These are phyloP conservation scores for Cladosporium velox DNA, from an alignment of 2,329 filamentous ascomycete species.

Conservation along the genomic window DNA sequence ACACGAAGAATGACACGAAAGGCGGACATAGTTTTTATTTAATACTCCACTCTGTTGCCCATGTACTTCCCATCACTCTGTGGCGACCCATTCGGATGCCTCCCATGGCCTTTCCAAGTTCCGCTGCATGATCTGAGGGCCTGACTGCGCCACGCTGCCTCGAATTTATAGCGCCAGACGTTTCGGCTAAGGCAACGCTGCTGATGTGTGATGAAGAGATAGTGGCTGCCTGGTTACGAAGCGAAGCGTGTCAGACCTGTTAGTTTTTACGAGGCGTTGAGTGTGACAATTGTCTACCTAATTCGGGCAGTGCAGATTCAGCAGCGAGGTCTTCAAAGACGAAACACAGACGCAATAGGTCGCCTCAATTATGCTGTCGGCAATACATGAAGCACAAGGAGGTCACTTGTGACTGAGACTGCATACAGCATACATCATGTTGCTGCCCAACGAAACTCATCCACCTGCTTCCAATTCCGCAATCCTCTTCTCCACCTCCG, in stretches of 20 bases:
- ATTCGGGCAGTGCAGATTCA: neutral
- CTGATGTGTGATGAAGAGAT: conserved; percentile 5
- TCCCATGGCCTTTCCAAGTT: neutral
- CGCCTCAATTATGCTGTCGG: neutral
- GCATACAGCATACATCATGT: neutral
- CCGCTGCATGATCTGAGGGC: neutral
- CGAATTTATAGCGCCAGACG: conserved; percentile 3
- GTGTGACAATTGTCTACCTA: neutral
- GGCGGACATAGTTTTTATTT: neutral
- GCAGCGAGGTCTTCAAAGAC: neutral
- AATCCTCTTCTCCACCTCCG: conserved; percentile 83
- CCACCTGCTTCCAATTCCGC: conserved; percentile 62
- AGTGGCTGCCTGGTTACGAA: neutral
- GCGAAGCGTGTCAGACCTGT: neutral
- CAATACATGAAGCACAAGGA: neutral
- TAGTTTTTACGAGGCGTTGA: neutral
- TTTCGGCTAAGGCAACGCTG: neutral
- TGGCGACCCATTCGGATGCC: conserved; percentile 14
- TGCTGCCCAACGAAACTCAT: conserved; percentile 17
- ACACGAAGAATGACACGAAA: neutral
- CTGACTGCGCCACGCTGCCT: conserved; percentile 8
- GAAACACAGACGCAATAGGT: neutral
- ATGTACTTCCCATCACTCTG: neutral
- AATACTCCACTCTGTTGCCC: neutral
- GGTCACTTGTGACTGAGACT: neutral